A percentile compares a stretch with the other conserved stretches of the same genome.
These are phyloP conservation scores for Breynia disticha DNA, from an alignment of 441 rosid species.

Conservation along the genomic window DNA sequence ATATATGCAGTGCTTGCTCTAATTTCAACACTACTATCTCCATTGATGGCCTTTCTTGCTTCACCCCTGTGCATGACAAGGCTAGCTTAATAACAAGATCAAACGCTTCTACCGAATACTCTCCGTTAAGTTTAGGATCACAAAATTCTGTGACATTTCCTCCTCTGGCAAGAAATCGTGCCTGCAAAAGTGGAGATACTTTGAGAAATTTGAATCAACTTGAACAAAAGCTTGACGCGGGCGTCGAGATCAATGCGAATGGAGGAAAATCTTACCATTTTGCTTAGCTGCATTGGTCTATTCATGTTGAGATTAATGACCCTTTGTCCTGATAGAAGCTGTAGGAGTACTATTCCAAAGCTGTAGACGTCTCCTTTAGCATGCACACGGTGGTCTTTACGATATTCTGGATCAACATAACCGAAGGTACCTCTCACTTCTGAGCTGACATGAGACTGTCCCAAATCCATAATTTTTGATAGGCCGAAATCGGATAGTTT, in stretches of 20 bases:
- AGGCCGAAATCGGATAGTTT: constrained; percentile 55
- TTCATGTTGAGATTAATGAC: constrained; percentile 33
- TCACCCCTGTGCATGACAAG: constrained; percentile 39
- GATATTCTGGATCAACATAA: constrained; percentile 52
- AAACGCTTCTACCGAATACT: constrained; percentile 37
- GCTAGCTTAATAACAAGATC: constrained; percentile 38
- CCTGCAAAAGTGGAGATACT: constrained; percentile 22
- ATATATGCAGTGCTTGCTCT: constrained; percentile 31
- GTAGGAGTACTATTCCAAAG: constrained; percentile 50
- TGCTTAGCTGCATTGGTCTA: constrained; percentile 38
- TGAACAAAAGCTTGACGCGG: not conserved
- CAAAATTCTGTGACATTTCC: constrained; percentile 37
- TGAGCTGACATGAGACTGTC: constrained; percentile 50
- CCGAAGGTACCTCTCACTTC: constrained; percentile 63
- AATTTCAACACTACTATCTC: constrained; percentile 34
- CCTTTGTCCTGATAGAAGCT: constrained; percentile 46
- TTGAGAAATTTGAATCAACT: not conserved
- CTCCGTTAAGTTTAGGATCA: constrained; percentile 45
- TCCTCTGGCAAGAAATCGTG: constrained; percentile 26
- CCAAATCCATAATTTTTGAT: constrained; percentile 50
- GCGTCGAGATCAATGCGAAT: not conserved
- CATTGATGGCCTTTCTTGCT: constrained; percentile 51
- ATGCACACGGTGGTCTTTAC: constrained; percentile 41
- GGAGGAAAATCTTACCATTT: constrained; percentile 25
- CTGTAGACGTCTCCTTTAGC: constrained; percentile 56